Base-by-base conservation (phyloP, 179 eudicot species). In the Spinacia oleracea region DNA sequence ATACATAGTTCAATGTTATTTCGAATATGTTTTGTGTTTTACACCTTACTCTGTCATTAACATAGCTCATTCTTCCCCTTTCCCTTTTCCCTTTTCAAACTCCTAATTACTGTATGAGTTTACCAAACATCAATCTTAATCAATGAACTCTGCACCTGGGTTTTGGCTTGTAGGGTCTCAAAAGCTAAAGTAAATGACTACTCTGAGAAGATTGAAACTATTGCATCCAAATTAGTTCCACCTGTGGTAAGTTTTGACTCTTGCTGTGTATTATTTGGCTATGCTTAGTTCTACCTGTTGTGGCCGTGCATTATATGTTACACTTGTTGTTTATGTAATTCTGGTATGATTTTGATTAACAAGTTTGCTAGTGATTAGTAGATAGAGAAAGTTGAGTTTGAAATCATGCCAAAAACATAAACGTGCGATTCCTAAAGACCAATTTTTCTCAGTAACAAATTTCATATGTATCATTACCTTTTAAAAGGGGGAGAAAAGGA, bases 131-230 rank as follows among this genome's bases (percentile, higher is more conserved):
- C 34, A 5, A 31, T 10, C 38, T 62, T 32, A 34, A 20, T 35
- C 15, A 59, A 58, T 51, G 20, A 45, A 59, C 70, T 56, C 31
- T 58, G 50, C 25, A 75, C 9, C 46, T 64, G 55, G 70, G 34
- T 63, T 80, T 32, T 73, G 64, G 58, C 62, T 81, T 83, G 70
- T 68, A 93, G 97, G 87, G 79, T 90, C 82, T 94, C 94, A 40
- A 91, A 93, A 83, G 93, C 90, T 53, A 88, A 84, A 79, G 65
- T 93, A 82, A 91, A 84, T 85, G 97, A 95, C 25, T 95, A 95
- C 84, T 93, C 93, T 18, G 93, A 90, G 83, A 91, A 90, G 86
- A 88, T 95, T 83, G 97, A 91, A 88, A 86, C 93, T 70, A 72
- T 95, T 82, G 97, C 97, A 65, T 81, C 91, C 62, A 87, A 81